Evolutionary conservation across 2,329 filamentous ascomycete species (phyloP), one percentile per base, ranked within the genome.

Genomic region (Beauveria australis): DNA sequence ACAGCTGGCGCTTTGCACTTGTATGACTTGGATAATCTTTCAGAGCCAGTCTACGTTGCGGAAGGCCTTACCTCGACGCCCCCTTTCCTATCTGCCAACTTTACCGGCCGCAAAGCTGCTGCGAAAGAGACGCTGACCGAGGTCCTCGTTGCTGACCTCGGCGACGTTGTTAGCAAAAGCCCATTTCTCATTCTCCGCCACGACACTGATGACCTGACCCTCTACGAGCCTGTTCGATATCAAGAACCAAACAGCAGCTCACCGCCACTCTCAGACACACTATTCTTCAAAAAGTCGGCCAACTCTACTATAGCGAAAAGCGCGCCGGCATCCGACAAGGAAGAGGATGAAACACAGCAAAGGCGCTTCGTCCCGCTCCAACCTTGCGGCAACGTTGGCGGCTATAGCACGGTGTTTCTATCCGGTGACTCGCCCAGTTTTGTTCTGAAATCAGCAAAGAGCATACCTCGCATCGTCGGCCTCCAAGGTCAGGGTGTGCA

Each of bases 161-260:
- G 94, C 28, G 91, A 96, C 68, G 75, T 79, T 5, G 85, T 84
- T 10, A 80, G 81, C 24, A 86, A 83, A 63, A 84, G 82, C 3
- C 91, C 93, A 7, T 91, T 96, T 71, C 78, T 99, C 22, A 87
- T 97, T 66, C 77, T 92, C 30, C 89, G 93, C 55, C 91, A 91
- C 53, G 81, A 83, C 10, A 87, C 85, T 62, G 89, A 96, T 64
- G 92, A 97, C 69, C 76, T 97, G 40, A 88, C 89, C 12, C 82
- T 97, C 51, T 99, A 97, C 71, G 86, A 94, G 70, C 92, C 93
- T 1, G 88, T 91, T 66, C 80, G 83, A 47, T 76, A 76, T 63
- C 74, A 70, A 44, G 71, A 67, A 61, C 66, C 74, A 30, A 73
- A 78, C 6, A 33, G 41, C 41, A 30, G 28, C 49, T 53, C 40